phyloP scores from a whole-genome alignment of 176 grass and related monocot species.

The Rhipidocladum racemiflorum region DNA sequence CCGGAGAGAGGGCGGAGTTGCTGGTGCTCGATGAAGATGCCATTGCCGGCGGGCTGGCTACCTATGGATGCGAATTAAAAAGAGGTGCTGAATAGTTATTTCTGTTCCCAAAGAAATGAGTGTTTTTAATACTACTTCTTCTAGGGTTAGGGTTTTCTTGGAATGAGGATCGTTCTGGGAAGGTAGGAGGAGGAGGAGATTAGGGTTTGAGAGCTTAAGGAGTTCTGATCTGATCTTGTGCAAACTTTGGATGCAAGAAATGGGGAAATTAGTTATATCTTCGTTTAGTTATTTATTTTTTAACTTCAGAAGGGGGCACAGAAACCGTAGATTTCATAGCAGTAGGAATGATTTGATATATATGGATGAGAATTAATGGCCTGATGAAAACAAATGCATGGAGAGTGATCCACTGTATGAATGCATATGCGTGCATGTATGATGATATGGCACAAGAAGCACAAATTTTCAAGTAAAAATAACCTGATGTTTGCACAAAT shows the following conservation, averaged over 20 bases:
- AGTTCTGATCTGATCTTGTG: constrained; percentile 26
- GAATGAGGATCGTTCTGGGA: constrained; percentile 28
- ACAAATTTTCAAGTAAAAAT: constrained; percentile 42
- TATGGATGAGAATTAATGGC: constrained; percentile 15
- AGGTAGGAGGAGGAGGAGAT: neutral
- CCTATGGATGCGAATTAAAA: neutral
- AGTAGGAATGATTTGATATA: constrained; percentile 33
- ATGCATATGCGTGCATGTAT: constrained; percentile 41
- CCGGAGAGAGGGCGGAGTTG: constrained; percentile 40
- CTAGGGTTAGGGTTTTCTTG: constrained; percentile 61
- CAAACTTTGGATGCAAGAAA: constrained; percentile 29
- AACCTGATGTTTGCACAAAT: constrained; percentile 40
- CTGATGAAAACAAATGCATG: constrained; percentile 17
- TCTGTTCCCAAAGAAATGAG: neutral
- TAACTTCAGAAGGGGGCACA: constrained; percentile 14
- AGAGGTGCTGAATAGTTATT: constrained; percentile 10
- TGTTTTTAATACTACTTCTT: constrained; percentile 9
- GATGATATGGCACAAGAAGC: constrained; percentile 46
- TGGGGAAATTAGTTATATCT: constrained; percentile 8
- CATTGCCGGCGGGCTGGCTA: constrained; percentile 7
- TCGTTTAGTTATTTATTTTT: constrained; percentile 2
- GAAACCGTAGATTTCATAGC: constrained; percentile 39
- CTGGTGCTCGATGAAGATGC: constrained; percentile 46
- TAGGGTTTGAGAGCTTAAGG: constrained; percentile 36
- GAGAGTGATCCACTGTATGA: constrained; percentile 27